Base-by-base conservation (phyloP, 768 basidiomycete genomes). In the Suillus fuscotomentosus region DNA sequence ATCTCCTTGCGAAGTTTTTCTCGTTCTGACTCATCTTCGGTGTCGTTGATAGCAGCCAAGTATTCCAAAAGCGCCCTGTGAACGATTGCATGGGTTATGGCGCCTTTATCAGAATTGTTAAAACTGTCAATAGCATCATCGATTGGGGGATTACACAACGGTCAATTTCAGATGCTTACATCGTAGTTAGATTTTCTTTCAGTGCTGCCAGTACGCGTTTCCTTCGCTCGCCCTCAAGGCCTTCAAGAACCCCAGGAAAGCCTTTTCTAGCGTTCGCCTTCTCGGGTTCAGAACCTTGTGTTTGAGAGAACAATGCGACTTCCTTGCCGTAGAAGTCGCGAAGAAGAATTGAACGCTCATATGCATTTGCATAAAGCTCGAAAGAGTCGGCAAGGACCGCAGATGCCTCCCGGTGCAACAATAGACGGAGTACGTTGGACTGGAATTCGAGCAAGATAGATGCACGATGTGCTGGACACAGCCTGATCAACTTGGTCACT, bases 281-380 rank as follows among this genome's bases (percentile, higher is more conserved):
- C 55, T 90, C 87, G 59, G 84, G 84, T 0, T 81, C 83, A 53
- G 84, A 88, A 15, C 86, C 87, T 22, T 72, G 78, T 0, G 80
- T 84, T 7, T 83, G 68, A 7, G 77, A 81, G 75, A 97, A 94
- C 38, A 98, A 77, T 3, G 83, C 80, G 0, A 88, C 89, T 74
- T 98, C 95, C 73, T 91, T 92, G 15, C 95, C 95, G 68, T 95
- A 98, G 67, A 97, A 94, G 65, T 95, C 93, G 20, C 90, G 86
- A 7, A 97, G 79, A 6, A 98, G 81, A 24, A 94, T 79, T 0
- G 89, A 84, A 22, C 93, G 86, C 70, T 97, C 94, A 68, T 91
- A 92, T 1, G 92, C 87, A 60, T 94, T 94, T 8, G 90, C 84
- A 70, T 94, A 91, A 0, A 96, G 83, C 72, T 96, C 95, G 70